Evolutionary conservation across 176 grass and related monocot genomes (phyloP).

Genomic region (Oryza australiensis): DNA sequence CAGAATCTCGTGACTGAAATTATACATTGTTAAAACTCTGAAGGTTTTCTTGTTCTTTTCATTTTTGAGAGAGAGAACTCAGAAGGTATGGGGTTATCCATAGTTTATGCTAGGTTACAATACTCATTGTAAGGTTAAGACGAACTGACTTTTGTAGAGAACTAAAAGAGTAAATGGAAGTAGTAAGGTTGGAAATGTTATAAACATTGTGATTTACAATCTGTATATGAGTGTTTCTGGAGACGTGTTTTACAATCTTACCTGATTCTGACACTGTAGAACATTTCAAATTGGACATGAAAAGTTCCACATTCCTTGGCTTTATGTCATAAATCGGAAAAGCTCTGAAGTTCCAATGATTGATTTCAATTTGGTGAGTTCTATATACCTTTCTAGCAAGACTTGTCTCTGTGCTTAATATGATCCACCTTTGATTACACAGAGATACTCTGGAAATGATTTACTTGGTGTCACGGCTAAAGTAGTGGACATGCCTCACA

Average conservation of each 20-base stretch:
- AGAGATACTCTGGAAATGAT: constrained; percentile 96
- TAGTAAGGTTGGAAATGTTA: neutral
- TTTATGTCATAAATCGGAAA: constrained; percentile 98
- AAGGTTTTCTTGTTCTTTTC: neutral
- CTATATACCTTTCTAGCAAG: constrained; percentile 16
- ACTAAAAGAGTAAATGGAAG: neutral
- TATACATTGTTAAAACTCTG: neutral
- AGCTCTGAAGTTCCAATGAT: constrained; percentile 91
- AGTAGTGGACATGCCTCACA: constrained; percentile 95
- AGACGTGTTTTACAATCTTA: constrained; percentile 40
- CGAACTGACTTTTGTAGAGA: neutral
- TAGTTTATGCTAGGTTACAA: constrained; percentile 9
- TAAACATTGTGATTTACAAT: neutral
- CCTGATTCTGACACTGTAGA: constrained; percentile 56
- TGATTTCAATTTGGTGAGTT: constrained; percentile 94
- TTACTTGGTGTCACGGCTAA: constrained; percentile 91
- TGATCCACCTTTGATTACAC: constrained; percentile 38
- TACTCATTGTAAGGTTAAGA: constrained; percentile 7
- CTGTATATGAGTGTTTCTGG: neutral
- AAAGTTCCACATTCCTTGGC: constrained; percentile 97
- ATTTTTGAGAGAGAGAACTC: neutral
- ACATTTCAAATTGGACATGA: constrained; percentile 97
- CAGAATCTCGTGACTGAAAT: neutral
- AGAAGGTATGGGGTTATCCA: neutral
- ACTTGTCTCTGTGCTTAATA: constrained; percentile 31